Conservation (phyloP, 2,329 filamentous ascomycete genomes). For the Phialemonium atrogriseum region DNA sequence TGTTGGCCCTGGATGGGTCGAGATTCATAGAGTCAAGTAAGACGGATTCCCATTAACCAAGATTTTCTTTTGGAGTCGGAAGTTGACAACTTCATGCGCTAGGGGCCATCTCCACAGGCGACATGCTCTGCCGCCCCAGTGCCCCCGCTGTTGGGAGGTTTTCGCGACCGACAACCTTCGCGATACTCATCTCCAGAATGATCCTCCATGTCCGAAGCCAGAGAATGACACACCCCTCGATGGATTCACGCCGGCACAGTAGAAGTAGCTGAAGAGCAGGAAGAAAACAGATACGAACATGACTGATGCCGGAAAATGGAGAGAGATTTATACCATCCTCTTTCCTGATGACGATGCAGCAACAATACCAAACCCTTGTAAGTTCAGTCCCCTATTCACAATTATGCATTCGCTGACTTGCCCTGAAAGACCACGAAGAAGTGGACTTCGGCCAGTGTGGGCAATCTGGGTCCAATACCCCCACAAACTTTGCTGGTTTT, state of each 20-base stretch:
- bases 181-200: slow-evolving; percentile 12
- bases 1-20: slow-evolving; percentile 16
- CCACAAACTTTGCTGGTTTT: slow-evolving; percentile 14
- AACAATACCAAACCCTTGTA: slow-evolving; percentile 12
- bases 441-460: slow-evolving; percentile 6
- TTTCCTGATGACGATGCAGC: slow-evolving; percentile 14
- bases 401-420: neutral
- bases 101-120: slow-evolving; percentile 16
- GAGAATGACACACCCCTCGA: slow-evolving; percentile 10
- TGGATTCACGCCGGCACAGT: slow-evolving; percentile 15
- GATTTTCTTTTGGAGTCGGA: neutral
- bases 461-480: slow-evolving; percentile 13
- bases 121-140: slow-evolving; percentile 14
- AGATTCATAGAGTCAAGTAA: slow-evolving; percentile 17
- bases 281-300: slow-evolving; percentile 15
- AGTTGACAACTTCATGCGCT: slow-evolving; percentile 4
- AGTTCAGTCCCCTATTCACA: neutral
- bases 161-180: slow-evolving; percentile 12
- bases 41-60: slow-evolving; percentile 1
- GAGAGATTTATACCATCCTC: slow-evolving; percentile 15
- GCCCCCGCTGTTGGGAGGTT: slow-evolving; percentile 13
- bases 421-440: slow-evolving; percentile 8
- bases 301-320: slow-evolving; percentile 17
- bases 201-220: slow-evolving; percentile 11
- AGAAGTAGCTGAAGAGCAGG: slow-evolving; percentile 14